These are phyloP conservation scores for Castanea mollissima DNA, from an alignment of 306 rosid species.

Conservation along the genomic window DNA sequence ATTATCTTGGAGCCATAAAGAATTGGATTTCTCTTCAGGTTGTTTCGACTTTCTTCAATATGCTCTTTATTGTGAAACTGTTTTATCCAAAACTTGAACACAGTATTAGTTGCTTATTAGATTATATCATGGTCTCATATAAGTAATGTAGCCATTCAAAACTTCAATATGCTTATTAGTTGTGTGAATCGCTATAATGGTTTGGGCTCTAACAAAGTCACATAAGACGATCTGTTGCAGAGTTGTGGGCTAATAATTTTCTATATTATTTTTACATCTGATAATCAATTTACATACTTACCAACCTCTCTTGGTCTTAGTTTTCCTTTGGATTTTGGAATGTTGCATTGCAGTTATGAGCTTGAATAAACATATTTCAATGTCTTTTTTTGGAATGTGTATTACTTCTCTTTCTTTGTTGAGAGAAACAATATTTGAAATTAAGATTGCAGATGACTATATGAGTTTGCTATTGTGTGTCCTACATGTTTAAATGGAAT, in stretches of 20 bases:
- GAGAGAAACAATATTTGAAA: not conserved
- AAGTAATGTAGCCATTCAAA: not conserved
- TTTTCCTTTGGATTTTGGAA: not conserved
- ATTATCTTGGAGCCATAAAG: slow-evolving; percentile 90
- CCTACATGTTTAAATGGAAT: not conserved
- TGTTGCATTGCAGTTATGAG: not conserved
- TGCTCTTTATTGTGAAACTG: not conserved
- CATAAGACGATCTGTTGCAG: not conserved
- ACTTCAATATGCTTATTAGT: no score
- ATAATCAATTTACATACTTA: not conserved
- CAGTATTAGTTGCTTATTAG: not conserved
- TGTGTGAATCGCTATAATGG: not conserved
- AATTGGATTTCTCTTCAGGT: slow-evolving; percentile 97
- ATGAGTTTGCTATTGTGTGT: not conserved
- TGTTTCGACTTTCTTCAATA: slow-evolving; percentile 3
- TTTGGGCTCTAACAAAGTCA: not conserved
- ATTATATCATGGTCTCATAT: not conserved
- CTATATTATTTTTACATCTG: not conserved
- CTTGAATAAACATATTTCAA: not conserved
- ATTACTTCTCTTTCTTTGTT: not conserved
- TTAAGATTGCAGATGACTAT: not conserved
- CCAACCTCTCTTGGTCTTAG: not conserved
- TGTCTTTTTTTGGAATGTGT: not conserved
- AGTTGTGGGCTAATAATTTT: not conserved
- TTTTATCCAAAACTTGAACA: not conserved